Evolutionary conservation across 1,284 basidiomycete genomes (phyloP).

Genomic region (Entoloma clypeatum): DNA sequence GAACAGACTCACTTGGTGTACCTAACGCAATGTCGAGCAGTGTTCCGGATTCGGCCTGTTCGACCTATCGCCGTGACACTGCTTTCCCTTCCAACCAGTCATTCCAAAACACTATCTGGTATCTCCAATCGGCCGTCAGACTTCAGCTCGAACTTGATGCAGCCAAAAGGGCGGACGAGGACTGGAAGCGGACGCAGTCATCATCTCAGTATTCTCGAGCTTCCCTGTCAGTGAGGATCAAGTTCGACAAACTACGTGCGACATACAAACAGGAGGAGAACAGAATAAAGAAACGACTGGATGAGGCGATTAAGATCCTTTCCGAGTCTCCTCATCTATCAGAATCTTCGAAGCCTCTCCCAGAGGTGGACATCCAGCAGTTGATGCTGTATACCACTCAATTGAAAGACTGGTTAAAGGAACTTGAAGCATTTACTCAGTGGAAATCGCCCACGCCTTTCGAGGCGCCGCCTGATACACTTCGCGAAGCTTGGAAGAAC

Average conservation of each 20-base stretch:
- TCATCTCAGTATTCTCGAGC: slow-evolving; percentile 29
- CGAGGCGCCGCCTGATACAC: neutral
- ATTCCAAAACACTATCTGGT: slow-evolving; percentile 11
- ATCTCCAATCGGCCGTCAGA: slow-evolving; percentile 14
- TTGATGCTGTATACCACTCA: slow-evolving; percentile 28
- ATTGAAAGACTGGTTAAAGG: slow-evolving; percentile 31
- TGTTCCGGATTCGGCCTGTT: slow-evolving; percentile 8
- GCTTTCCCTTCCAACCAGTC: slow-evolving; percentile 8
- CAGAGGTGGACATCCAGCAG: slow-evolving; percentile 20
- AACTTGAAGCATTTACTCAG: slow-evolving; percentile 22
- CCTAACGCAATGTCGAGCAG: slow-evolving; percentile 6
- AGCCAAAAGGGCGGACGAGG: slow-evolving; percentile 20
- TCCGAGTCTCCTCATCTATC: slow-evolving; percentile 25
- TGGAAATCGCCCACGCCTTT: slow-evolving; percentile 8
- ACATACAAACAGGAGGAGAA: slow-evolving; percentile 19
- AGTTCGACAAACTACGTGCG: slow-evolving; percentile 23
- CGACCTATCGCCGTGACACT: slow-evolving; percentile 3
- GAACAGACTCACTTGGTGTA: slow-evolving; percentile 7
- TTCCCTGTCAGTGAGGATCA: slow-evolving; percentile 25
- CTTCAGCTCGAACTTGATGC: slow-evolving; percentile 18
- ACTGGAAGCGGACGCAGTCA: slow-evolving; percentile 28
- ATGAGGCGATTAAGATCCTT: slow-evolving; percentile 23
- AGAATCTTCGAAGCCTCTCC: slow-evolving; percentile 7
- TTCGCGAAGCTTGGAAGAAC: slow-evolving; percentile 10
- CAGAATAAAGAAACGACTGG: slow-evolving; percentile 20